A percentile compares a stretch with the other conserved stretches of the same genome.
Evolutionary conservation across 179 eudicot species (phyloP).

Genomic region (Pouteria campechiana): DNA sequence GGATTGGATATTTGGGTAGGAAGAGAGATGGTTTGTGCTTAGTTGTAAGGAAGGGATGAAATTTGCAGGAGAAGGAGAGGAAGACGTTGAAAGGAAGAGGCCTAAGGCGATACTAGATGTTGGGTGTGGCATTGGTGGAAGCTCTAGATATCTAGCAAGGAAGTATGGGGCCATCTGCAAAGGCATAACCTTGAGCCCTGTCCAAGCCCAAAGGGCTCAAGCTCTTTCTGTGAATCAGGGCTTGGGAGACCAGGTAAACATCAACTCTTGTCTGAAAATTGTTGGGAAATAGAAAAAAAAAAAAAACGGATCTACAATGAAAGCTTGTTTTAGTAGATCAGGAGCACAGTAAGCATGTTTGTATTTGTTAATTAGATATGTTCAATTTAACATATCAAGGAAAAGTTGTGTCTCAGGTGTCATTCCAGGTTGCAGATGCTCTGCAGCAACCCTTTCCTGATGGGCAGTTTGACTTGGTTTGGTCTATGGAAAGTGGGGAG

Average conservation of each 20-base stretch:
- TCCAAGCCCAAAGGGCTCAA: conserved; percentile 87
- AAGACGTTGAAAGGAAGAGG: too few relatives aligned
- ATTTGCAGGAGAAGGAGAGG: conserved; percentile 54
- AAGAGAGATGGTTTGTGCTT: too few relatives aligned
- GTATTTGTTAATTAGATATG: too few relatives aligned
- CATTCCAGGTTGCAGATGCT: conserved; percentile 94
- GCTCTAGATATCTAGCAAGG: conserved; percentile 76
- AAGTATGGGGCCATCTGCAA: conserved; percentile 61
- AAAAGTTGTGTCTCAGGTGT: conserved; percentile 34
- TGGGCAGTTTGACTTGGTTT: conserved; percentile 80
- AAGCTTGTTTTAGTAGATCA: too few relatives aligned
- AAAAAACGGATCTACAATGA: too few relatives aligned
- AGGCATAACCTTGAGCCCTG: conserved; percentile 88
- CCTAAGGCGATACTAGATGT: conserved; percentile 71
- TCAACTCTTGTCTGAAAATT: too few relatives aligned
- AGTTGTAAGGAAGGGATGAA: too few relatives aligned
- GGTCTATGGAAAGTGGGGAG: conserved; percentile 99
- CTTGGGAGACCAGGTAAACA: conserved; percentile 60
- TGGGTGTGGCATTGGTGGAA: conserved; percentile 98
- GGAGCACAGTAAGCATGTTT: too few relatives aligned
- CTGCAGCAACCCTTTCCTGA: conserved; percentile 84
- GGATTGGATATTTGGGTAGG: too few relatives aligned
- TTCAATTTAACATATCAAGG: background rate
- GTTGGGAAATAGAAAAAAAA: too few relatives aligned
- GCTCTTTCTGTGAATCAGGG: conserved; percentile 76